Evolutionary conservation across 1,139 yeast genomes (phyloP).

Genomic region (Blastobotrys illinoisensis): DNA sequence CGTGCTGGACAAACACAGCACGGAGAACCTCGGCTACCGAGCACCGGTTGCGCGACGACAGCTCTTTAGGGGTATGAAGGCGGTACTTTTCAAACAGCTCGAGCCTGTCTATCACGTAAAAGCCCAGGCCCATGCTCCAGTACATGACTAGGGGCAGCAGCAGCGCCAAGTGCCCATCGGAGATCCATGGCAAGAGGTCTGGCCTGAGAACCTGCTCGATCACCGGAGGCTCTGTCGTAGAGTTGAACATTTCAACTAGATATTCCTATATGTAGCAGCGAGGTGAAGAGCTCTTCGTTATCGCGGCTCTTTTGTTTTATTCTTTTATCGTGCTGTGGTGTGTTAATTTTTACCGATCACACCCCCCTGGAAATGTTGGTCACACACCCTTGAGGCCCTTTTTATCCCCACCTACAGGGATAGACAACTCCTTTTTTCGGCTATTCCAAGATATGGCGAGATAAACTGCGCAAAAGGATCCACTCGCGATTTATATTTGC

Average conservation of each 20-base stretch:
- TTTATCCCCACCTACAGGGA: background rate
- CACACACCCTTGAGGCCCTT: background rate
- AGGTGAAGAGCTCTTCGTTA: no score
- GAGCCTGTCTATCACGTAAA: constrained; percentile 67
- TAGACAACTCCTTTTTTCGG: background rate
- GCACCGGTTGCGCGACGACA: constrained; percentile 68
- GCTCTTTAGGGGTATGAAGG: constrained; percentile 89
- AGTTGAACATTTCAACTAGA: background rate
- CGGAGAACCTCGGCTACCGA: constrained; percentile 59
- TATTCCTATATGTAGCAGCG: background rate
- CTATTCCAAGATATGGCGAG: background rate
- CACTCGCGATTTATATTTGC: background rate
- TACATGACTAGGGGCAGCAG: constrained; percentile 73
- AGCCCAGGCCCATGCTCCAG: constrained; percentile 71
- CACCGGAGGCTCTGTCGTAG: constrained; percentile 12
- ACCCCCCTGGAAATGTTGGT: background rate
- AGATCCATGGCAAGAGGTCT: constrained; percentile 48
- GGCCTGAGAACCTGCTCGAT: constrained; percentile 11
- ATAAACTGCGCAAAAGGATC: background rate
- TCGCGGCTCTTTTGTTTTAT: no score
- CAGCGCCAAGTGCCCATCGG: constrained; percentile 71
- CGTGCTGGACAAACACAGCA: constrained; percentile 81
- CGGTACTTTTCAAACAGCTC: constrained; percentile 76
- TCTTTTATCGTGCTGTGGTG: background rate
- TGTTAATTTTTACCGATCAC: background rate